Base-by-base conservation (phyloP, 2,329 filamentous ascomycete species). In the Pestalotiopsis sp. region DNA sequence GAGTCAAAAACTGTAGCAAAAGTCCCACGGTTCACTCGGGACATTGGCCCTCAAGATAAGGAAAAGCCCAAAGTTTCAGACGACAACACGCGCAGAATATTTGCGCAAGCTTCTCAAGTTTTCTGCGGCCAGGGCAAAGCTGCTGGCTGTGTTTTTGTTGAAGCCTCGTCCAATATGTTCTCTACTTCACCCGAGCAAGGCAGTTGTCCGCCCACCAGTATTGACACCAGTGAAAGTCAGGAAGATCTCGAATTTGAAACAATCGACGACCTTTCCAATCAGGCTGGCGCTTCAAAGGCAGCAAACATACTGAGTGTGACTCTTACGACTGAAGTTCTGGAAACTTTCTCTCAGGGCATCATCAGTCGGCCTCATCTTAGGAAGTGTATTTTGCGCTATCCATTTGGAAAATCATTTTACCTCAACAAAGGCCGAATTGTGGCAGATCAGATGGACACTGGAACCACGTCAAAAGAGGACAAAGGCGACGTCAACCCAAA, bases 351-450 rank as follows among this genome's bases (percentile, higher is more conserved):
- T 12, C 52, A 68, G 11, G 71, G 69, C 3, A 66, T 73, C 3
- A 66, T 74, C 4, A 73, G 68, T 31, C 70, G 69, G 4, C 70
- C 70, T 56, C 68, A 64, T 36, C 52, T 75, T 12, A 72, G 70
- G 66, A 72, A 72, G 23, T 69, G 72, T 36, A 73, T 75, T 25
- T 14, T 70, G 14, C 69, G 70, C 1, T 75, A 75, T 63, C 73
- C 73, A 13, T 74, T 70, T 27, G 73, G 73, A 1, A 72, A 74
- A 66, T 74, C 68, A 20, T 75, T 75, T 27, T 70, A 74, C 49
- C 40, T 75, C 25, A 72, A 73, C 40, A 69, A 70, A 20, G 73
- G 72, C 14, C 67, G 68, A 13, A 68, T 70, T 3, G 68, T 70
- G 11, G 68, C 71, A 0, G 45, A 66, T 20, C 49, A 62, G 31